These are phyloP conservation scores for Scleromitrula shiraiana DNA, from an alignment of 2,329 filamentous ascomycete species.

Conservation along the genomic window DNA sequence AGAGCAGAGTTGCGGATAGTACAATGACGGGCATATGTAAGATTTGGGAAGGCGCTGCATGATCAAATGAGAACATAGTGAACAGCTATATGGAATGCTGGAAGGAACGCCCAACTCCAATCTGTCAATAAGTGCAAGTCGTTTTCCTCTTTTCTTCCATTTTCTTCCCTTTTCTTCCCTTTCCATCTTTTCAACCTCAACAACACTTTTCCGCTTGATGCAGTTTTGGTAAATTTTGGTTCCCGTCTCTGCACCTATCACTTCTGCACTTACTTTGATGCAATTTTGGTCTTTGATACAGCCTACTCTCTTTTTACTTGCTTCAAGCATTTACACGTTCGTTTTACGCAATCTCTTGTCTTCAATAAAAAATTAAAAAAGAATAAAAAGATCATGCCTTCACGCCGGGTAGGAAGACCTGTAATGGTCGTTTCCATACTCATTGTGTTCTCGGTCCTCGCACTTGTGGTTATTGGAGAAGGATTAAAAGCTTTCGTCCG, in stretches of 20 bases:
- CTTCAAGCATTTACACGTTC: conserved; percentile 8
- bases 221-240: conserved; percentile 12
- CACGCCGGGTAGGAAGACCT: conserved; percentile 14
- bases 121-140: background rate
- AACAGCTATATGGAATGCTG: background rate
- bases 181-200: background rate
- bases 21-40: background rate
- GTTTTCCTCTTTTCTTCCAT: background rate
- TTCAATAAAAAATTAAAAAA: too few species aligned
- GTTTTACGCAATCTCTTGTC: conserved; percentile 1
- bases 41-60: background rate
- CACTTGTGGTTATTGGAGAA: conserved; percentile 22
- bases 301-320: conserved; percentile 7
- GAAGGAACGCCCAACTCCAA: conserved; percentile 4
- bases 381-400: conserved; percentile 18
- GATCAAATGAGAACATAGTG: background rate
- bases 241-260: conserved; percentile 8
- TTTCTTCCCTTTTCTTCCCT: conserved; percentile 2
- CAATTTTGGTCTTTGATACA: conserved; percentile 12
- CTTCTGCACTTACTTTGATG: conserved; percentile 10
- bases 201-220: conserved; percentile 6
- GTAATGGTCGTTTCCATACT: conserved; percentile 14
- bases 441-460: conserved; percentile 19
- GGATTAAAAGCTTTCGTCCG: conserved; percentile 16
- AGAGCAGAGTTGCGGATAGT: background rate